phyloP scores from a whole-genome alignment of 306 rosid species.

The Pterocarpus macrocarpus region DNA sequence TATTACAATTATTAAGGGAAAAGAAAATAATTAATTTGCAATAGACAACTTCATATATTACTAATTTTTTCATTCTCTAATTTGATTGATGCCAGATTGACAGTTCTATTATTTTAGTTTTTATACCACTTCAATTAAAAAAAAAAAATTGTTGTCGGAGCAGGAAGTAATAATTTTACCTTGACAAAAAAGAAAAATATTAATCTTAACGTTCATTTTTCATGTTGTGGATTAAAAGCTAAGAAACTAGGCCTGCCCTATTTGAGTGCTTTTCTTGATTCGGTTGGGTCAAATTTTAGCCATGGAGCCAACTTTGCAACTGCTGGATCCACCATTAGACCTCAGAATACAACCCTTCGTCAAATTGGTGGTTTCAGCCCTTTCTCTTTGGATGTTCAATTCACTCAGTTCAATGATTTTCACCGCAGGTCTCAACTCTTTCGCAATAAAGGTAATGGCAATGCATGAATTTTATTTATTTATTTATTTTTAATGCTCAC shows the following conservation, averaged over 20 bases:
- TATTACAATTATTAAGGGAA: no score
- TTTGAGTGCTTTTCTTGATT: constrained; percentile 75
- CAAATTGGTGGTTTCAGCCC: constrained; percentile 79
- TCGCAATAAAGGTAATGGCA: constrained; percentile 57
- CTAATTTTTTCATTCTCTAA: no score
- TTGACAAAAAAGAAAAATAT: not conserved
- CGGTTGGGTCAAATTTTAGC: constrained; percentile 75
- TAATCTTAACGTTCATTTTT: not conserved
- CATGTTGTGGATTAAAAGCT: constrained; percentile 50
- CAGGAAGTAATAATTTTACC: no score
- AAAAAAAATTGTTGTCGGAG: no score
- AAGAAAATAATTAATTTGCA: no score
- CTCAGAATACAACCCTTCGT: constrained; percentile 73
- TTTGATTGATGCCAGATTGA: no score
- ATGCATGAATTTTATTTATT: not conserved
- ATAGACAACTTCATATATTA: no score
- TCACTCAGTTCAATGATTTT: constrained; percentile 71
- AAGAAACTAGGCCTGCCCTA: constrained; percentile 64
- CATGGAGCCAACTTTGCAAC: constrained; percentile 90
- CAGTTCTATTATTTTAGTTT: no score
- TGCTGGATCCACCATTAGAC: constrained; percentile 86
- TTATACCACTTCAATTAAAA: no score
- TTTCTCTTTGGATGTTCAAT: constrained; percentile 75
- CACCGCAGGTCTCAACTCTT: constrained; percentile 60
- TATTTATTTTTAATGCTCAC: not conserved